Evolutionary conservation across 164 flowering plant genomes (phyloP).

Genomic region (Saururus chinensis): DNA sequence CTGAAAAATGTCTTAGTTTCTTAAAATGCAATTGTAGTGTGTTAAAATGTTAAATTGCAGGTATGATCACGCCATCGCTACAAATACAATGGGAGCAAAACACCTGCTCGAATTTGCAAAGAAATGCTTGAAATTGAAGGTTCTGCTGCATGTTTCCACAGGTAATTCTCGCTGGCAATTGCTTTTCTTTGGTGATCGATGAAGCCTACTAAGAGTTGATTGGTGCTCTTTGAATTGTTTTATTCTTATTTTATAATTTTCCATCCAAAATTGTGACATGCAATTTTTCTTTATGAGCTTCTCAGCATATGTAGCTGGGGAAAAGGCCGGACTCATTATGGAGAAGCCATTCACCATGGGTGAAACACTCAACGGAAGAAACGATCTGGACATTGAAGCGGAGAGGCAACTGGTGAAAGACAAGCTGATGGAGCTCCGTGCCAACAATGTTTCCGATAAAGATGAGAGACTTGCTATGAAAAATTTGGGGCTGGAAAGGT

Average conservation of each 20-base stretch:
- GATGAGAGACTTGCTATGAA: background rate
- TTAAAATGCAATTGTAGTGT: no score
- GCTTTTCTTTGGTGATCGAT: background rate
- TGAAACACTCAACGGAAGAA: slow-evolving; percentile 1
- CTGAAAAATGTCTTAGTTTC: no score
- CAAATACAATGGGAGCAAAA: slow-evolving; percentile 45
- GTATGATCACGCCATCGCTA: slow-evolving; percentile 46
- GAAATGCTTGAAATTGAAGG: background rate
- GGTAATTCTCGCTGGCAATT: background rate
- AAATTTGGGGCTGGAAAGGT: background rate
- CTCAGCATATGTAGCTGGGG: slow-evolving; percentile 3
- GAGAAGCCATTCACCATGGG: background rate
- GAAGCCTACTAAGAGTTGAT: background rate
- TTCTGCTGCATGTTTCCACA: slow-evolving; percentile 5
- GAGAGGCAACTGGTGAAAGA: background rate
- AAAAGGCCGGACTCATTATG: background rate
- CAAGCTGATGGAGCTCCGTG: background rate
- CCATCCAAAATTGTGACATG: no score
- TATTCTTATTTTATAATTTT: background rate
- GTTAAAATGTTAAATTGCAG: no score
- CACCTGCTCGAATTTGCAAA: slow-evolving; percentile 16
- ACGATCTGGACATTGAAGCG: background rate
- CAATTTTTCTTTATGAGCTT: background rate
- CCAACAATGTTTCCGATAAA: background rate
- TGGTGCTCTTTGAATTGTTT: background rate